Percentiles rank a stretch among this genome's conserved stretches.
These are phyloP conservation scores for Aspergillus sp. DNA, from an alignment of 2,329 filamentous ascomycete genomes.

Conservation along the genomic window DNA sequence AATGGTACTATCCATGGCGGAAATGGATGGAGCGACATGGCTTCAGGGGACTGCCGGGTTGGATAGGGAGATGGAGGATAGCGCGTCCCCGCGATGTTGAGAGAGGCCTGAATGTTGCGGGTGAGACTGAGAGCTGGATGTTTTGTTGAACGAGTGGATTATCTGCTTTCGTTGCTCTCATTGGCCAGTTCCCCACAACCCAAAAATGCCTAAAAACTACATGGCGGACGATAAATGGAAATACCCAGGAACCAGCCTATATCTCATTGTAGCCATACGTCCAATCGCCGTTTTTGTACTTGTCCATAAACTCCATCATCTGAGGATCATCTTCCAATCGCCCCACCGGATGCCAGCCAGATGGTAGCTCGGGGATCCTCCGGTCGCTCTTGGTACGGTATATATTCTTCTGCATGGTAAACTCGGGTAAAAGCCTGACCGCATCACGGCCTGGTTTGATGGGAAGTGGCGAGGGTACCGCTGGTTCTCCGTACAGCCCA, in stretches of 20 bases:
- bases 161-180: not conserved
- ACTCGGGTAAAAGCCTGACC: not conserved
- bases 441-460: not conserved
- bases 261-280: not conserved
- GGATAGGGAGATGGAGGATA: not conserved
- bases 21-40: not conserved
- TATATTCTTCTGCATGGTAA: not conserved
- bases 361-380: not conserved
- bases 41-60: not conserved
- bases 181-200: not conserved
- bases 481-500: not conserved
- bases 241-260: not conserved
- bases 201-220: too few relatives aligned
- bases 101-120: too few relatives aligned
- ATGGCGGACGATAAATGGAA: too few relatives aligned
- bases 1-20: constrained; percentile 11
- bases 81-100: not conserved
- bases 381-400: not conserved
- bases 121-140: not conserved
- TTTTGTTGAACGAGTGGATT: not conserved
- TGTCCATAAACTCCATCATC: not conserved
- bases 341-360: not conserved
- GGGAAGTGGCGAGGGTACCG: not conserved
- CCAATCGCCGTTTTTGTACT: not conserved
- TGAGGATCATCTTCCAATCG: not conserved